phyloP scores from a whole-genome alignment of 2,329 filamentous ascomycete species.

The Hypoxylon sp. region DNA sequence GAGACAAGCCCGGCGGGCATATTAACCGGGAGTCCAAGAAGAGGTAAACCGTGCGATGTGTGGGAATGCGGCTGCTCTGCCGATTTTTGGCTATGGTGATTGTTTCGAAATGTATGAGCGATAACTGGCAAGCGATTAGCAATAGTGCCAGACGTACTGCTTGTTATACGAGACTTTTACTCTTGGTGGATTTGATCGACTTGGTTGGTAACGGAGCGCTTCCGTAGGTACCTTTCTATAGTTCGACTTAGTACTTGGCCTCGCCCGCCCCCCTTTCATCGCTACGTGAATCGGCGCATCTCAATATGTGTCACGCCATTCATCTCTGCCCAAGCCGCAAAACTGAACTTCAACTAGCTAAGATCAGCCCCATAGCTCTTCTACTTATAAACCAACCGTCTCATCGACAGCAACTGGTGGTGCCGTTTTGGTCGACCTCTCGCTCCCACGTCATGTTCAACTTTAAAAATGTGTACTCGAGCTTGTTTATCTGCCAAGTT shows the following conservation, averaged over 20 bases:
- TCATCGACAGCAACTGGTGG: neutral
- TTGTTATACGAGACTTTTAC: neutral
- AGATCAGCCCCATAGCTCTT: constrained; percentile 13
- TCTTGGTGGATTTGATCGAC: neutral
- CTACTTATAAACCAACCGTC: constrained; percentile 13
- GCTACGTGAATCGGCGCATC: constrained; percentile 8
- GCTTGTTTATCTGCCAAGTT: neutral
- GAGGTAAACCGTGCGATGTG: neutral
- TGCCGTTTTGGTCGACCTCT: neutral
- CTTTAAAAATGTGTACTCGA: constrained; percentile 22
- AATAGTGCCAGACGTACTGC: neutral
- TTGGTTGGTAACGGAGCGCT: neutral
- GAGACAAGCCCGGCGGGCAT: constrained; percentile 21
- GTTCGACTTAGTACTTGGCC: too few relatives aligned
- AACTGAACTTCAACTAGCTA: constrained; percentile 14
- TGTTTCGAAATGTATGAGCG: neutral
- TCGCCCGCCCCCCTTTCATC: constrained; percentile 1
- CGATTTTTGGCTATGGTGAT: constrained; percentile 16
- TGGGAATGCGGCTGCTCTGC: constrained; percentile 1
- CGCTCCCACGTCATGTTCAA: constrained; percentile 2
- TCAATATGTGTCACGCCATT: constrained; percentile 10
- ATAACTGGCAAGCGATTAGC: constrained; percentile 1
- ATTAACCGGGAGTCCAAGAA: constrained; percentile 14
- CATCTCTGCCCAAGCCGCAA: constrained; percentile 11
- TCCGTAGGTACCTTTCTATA: too few relatives aligned